Base-by-base conservation (phyloP, 306 rosid genomes). In the Pyrus pyrifolia region DNA sequence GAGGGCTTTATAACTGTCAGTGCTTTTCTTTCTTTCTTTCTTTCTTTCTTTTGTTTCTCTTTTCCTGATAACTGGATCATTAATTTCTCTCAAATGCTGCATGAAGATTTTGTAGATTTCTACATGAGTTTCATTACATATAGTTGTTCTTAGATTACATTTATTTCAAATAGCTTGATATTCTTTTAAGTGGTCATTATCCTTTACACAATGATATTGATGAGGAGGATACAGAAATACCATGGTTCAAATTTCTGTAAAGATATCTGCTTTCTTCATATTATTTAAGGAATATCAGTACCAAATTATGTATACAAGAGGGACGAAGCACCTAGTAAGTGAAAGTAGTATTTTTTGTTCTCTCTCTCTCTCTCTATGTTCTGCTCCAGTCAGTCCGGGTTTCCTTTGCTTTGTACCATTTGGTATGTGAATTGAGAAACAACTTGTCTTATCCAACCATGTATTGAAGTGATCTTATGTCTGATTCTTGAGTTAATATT, bases 1-100 rank as follows among this genome's bases (percentile, higher is more conserved):
- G 93, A 92, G 79, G 78, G 89, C 81, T 96, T 92, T 81, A 76
- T 91, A 83, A 93, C 89, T 19, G 99, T 92, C 84, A 88, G 98
- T 89, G 27, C 17, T 59, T 59, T 59, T 76, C 21, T 49, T 49
- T 15, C 8, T 4, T 14, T 15, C 7, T 14, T 46, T 46, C 6
- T 14, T 46, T 14, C 2, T 14, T 46, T 46, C 6, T 14, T 46
- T 14, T 1, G 0, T 46, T 61, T 68, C 42, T 7, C 10, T 83
- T 82, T 77, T 79, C 14, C 73, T 58, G 51, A 59, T 49, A 76
- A 73, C 19, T 66, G 14, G 57, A 66, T 80, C 52, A 55, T 81
- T 81, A 5, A 71, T 70, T 68, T 76, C 76, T 52, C 40, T 69
- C 22, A 57, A 59, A 72, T 53, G 40, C 62, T 67, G 70, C 82